Evolutionary conservation across 2,329 filamentous ascomycete genomes (phyloP), one percentile per base, ranked within the genome.

Genomic region (Venturia asperata): DNA sequence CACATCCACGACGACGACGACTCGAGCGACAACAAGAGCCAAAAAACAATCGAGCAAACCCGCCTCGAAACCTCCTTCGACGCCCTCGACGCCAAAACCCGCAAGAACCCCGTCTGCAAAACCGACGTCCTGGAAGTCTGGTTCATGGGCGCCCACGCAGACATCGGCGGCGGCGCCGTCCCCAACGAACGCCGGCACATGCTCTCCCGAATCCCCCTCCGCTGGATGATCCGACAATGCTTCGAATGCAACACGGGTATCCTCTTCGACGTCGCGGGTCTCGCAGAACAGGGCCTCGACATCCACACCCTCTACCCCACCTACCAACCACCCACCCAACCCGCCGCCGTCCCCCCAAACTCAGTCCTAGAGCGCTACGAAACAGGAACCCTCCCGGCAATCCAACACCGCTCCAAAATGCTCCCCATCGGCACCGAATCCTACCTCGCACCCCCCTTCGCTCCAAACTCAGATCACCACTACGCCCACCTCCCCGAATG

Each of bases 181-280:
- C 66, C 69, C 2, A 79, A 80, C 66, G 73, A 74, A 42, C 71
- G 71, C 49, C 73, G 77, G 1, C 78, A 80, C 65, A 78, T 77
- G 68, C 74, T 80, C 10, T 74, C 77, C 4, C 75, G 76, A 3
- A 80, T 80, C 17, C 78, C 78, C 5, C 72, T 81, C 3, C 74
- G 78, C 2, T 81, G 79, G 79, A 81, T 81, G 78, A 72, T 81
- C 13, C 73, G 78, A 24, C 78, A 80, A 68, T 77, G 75, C 66
- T 80, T 80, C 68, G 76, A 78, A 67, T 79, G 77, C 70, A 70
- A 80, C 62, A 79, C 78, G 0, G 78, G 77, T 1, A 79, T 80
- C 43, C 68, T 79, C 21, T 80, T 80, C 71, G 72, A 74, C 47
- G 73, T 76, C 0, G 71, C 72, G 6, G 67, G 69, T 2, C 73